These are phyloP conservation scores for Penicillium daleae DNA, from an alignment of 495 filamentous ascomycete species.

Conservation along the genomic window DNA sequence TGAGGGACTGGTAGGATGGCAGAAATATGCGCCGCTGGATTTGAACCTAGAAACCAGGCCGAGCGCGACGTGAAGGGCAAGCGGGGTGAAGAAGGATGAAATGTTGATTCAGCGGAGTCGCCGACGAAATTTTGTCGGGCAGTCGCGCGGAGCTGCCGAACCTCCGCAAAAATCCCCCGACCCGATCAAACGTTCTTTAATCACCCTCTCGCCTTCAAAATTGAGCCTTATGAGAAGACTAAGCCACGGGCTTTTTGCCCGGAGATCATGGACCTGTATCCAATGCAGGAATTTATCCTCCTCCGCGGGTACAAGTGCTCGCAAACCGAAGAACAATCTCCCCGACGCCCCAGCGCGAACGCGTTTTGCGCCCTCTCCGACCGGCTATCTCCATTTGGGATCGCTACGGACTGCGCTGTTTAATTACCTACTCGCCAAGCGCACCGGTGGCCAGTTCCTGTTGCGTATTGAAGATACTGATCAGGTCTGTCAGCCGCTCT, in stretches of 20 bases:
- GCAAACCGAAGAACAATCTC: conserved; percentile 41
- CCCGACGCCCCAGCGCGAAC: conserved; percentile 77
- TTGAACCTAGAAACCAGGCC: background rate
- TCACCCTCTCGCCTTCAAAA: conserved; percentile 6
- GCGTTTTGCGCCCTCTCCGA: conserved; percentile 94
- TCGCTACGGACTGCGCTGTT: conserved; percentile 89
- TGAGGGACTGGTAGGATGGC: background rate
- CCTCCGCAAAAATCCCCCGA: conserved; percentile 25
- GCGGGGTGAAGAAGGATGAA: conserved; percentile 5
- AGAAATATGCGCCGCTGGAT: background rate
- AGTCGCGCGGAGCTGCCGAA: conserved; percentile 37
- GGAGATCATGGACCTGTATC: conserved; percentile 46
- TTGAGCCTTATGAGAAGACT: conserved; percentile 34
- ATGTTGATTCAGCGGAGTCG: conserved; percentile 23
- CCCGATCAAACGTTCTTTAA: conserved; percentile 3
- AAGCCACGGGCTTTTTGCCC: conserved; percentile 32
- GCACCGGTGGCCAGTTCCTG: conserved; percentile 90
- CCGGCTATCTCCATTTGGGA: conserved; percentile 90
- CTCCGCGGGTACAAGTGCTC: conserved; percentile 29
- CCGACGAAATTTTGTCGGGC: conserved; percentile 33
- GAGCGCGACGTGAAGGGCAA: conserved; percentile 10
- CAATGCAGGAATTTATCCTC: conserved; percentile 46
- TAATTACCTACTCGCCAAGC: conserved; percentile 86
- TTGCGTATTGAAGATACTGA: conserved; percentile 95
- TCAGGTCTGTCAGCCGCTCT: conserved; percentile 59